These are phyloP conservation scores for Phytopythium montanum DNA, from an alignment of 352 stramenopile genomes.

Conservation along the genomic window DNA sequence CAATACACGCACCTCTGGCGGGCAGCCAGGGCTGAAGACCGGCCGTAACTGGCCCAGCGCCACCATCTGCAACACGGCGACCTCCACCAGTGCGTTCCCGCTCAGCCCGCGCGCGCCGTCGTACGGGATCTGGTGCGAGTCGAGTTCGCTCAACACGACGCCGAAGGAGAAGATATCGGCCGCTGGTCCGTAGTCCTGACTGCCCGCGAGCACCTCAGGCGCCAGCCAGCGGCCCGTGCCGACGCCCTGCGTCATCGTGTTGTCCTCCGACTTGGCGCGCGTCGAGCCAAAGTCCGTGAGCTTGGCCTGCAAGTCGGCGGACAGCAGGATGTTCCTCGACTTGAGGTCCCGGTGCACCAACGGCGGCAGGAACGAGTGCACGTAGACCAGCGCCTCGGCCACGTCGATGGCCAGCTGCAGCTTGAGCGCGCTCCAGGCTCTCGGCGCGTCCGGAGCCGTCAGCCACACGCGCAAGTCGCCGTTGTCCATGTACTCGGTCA, in stretches of 20 bases:
- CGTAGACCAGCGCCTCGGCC: conserved; percentile 47
- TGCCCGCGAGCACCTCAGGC: conserved; percentile 34
- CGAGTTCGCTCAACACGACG: conserved; percentile 37
- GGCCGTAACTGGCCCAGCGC: conserved; percentile 20
- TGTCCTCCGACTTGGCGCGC: conserved; percentile 3
- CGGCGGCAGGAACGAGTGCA: conserved; percentile 45
- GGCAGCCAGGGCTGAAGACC: neutral
- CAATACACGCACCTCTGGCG: no score
- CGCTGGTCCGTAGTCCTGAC: conserved; percentile 18
- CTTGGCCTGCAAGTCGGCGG: conserved; percentile 19
- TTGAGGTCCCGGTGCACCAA: conserved; percentile 57
- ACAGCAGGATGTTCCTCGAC: conserved; percentile 47
- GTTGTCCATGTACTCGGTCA: conserved; percentile 63
- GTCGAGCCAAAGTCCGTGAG: conserved; percentile 21
- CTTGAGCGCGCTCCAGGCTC: conserved; percentile 31
- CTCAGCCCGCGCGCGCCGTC: conserved; percentile 19
- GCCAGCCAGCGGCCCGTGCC: conserved; percentile 28
- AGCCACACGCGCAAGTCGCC: conserved; percentile 44
- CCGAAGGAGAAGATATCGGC: conserved; percentile 40
- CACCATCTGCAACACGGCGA: conserved; percentile 37
- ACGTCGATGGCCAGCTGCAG: conserved; percentile 41
- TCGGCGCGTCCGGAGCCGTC: conserved; percentile 10
- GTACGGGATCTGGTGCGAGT: conserved; percentile 38
- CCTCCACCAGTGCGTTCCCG: conserved; percentile 21
- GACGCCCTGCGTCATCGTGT: conserved; percentile 25